Percentiles rank a stretch among this genome's conserved stretches.
Evolutionary conservation across 2,329 filamentous ascomycete genomes (phyloP).

Genomic region (Clonostachys sp.): DNA sequence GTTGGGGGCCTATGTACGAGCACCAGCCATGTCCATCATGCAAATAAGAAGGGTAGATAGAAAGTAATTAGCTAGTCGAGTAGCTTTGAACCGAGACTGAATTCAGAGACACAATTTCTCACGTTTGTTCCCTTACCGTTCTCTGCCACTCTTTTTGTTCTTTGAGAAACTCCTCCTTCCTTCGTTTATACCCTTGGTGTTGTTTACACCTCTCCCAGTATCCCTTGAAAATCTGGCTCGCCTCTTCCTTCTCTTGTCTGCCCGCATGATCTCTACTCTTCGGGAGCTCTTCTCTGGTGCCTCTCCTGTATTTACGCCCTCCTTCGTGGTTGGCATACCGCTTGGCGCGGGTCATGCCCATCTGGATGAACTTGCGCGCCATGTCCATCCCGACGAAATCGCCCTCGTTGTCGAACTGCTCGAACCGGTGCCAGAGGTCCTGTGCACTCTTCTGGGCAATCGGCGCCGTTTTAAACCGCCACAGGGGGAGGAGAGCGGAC

Average conservation of each 20-base stretch:
- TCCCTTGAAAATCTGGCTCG: slow-evolving; percentile 9
- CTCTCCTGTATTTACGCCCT: slow-evolving; percentile 44
- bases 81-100: too few relatives aligned
- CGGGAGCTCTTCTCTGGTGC: slow-evolving; percentile 6
- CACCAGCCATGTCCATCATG: too few relatives aligned
- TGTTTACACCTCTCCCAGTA: slow-evolving; percentile 13
- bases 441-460: slow-evolving; percentile 33
- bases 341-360: slow-evolving; percentile 60
- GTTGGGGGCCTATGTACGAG: too few relatives aligned
- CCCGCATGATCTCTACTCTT: slow-evolving; percentile 7
- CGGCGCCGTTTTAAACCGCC: slow-evolving; percentile 42
- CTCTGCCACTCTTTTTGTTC: slow-evolving; percentile 7
- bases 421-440: slow-evolving; percentile 43
- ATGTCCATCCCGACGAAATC: slow-evolving; percentile 65
- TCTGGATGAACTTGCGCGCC: slow-evolving; percentile 59
- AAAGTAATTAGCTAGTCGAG: too few relatives aligned
- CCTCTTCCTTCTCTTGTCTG: slow-evolving; percentile 10
- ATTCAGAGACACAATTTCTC: too few relatives aligned
- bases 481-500: slow-evolving; percentile 49
- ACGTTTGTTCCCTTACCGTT: too few relatives aligned
- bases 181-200: slow-evolving; percentile 9
- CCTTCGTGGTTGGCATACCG: slow-evolving; percentile 52
- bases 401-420: slow-evolving; percentile 38
- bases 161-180: slow-evolving; percentile 8
- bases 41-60: too few relatives aligned